phyloP scores from a whole-genome alignment of 2,329 filamentous ascomycete genomes.

The Colletotrichum sp. region DNA sequence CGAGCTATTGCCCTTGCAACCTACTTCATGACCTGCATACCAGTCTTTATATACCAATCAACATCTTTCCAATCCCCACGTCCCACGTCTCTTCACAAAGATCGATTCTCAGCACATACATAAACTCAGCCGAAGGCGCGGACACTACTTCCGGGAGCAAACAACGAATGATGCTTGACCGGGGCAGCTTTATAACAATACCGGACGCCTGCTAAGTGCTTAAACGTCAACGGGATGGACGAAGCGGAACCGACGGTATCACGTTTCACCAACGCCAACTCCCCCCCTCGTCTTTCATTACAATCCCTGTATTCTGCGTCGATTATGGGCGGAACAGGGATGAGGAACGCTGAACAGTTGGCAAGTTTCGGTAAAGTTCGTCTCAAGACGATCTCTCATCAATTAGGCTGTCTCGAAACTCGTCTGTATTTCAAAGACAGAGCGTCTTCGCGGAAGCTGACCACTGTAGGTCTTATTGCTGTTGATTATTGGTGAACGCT shows the following conservation, averaged over 20 bases:
- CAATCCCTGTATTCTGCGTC: neutral
- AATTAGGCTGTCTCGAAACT: too few species aligned
- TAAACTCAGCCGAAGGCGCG: accelerated
- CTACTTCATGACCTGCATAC: accelerated
- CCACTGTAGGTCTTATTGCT: too few species aligned
- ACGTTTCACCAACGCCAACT: neutral
- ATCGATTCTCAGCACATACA: accelerated
- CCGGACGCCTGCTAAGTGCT: neutral
- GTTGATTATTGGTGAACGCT: too few species aligned
- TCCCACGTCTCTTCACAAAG: neutral
- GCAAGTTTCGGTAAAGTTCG: accelerated
- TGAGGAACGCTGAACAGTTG: neutral
- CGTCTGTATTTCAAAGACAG: neutral
- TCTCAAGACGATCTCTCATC: too few species aligned
- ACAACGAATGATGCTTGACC: too few species aligned
- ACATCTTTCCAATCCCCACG: accelerated
- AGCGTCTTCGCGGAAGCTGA: too few species aligned
- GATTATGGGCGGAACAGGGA: accelerated
- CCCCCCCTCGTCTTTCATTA: neutral
- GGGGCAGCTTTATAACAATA: accelerated
- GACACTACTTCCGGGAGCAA: neutral
- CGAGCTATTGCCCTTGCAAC: neutral
- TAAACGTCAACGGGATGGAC: too few species aligned
- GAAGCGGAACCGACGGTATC: too few species aligned
- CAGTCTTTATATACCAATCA: neutral